Conservation (phyloP, 2,329 filamentous ascomycete genomes). For the Pseudogymnoascus pannorum region DNA sequence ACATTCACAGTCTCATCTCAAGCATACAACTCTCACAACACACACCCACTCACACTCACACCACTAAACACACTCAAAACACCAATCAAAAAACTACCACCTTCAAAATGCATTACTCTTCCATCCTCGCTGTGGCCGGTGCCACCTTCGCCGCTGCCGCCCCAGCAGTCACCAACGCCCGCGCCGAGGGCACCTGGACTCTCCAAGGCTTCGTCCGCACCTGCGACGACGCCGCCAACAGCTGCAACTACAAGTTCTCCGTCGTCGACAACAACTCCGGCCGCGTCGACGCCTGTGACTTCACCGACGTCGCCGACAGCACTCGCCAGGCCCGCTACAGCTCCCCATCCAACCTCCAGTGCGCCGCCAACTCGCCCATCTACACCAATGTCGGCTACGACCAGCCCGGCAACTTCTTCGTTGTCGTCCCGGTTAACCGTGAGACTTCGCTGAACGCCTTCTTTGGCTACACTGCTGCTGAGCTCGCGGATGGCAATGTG, state of each 20-base stretch:
- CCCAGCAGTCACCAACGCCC: background rate
- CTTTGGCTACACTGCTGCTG: conserved; percentile 9
- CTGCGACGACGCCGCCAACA: conserved; percentile 11
- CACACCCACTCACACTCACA: background rate
- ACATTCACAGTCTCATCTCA: background rate
- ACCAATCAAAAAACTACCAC: background rate
- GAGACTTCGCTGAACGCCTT: conserved; percentile 7
- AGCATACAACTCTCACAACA: background rate
- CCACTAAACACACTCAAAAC: background rate
- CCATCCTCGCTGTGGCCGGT: conserved; percentile 2
- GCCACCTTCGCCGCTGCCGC: background rate
- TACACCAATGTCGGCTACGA: conserved; percentile 8
- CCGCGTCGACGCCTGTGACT: background rate
- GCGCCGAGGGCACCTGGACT: conserved; percentile 4
- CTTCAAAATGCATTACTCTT: conserved; percentile 4
- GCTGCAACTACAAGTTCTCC: conserved; percentile 3
- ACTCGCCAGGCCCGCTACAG: background rate
- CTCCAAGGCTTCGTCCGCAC: conserved; percentile 11
- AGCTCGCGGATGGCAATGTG: conserved; percentile 7
- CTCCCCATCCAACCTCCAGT: background rate
- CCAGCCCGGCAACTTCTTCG: conserved; percentile 3
- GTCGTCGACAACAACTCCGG: background rate
- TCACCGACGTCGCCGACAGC: background rate
- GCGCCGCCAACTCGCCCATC: background rate
- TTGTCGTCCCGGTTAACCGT: background rate